Evolutionary conservation across 352 stramenopile genomes (phyloP), one percentile per base, ranked within the genome.

Genomic region (Phytophthora syringae): DNA sequence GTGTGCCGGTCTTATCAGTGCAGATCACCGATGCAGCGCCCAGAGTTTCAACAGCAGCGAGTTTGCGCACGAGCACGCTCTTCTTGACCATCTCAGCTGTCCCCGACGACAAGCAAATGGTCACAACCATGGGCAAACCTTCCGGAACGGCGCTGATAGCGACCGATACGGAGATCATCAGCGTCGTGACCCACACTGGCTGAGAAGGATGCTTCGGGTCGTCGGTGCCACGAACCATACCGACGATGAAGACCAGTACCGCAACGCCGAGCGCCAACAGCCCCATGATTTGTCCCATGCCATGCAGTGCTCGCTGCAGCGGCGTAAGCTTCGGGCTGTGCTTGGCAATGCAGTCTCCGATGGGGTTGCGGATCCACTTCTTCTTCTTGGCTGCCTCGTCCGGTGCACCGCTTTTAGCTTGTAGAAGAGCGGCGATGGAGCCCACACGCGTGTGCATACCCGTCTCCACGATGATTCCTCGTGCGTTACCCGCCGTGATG

Each of bases 1-100:
- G 70, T 11, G 96, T 99, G 10, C 96, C 96, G 0, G 96, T 99
- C 80, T 99, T 99, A 74, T 99, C 96, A 0, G 84, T 92, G 48
- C 84, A 98, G 49, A 97, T 95, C 0, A 98, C 92, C 6, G 92
- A 97, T 3, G 93, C 95, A 5, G 95, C 90, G 15, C 88, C 92
- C 51, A 98, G 89, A 27, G 82, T 92, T 63, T 92, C 77, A 13
- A 93, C 79, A 5, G 93, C 82, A 4, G 88, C 81, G 24, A 97
- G 78, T 61, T 97, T 95, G 44, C 92, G 88, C 3, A 97, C 85
- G 0, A 95, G 79, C 36, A 93, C 87, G 60, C 93, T 79, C 64
- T 89, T 86, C 49, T 79, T 78, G 27, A 89, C 74, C 88, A 95
- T 95, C 21, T 82, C 77, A 1, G 82, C 79, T 10, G 84, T 93